Percentiles rank a stretch among this genome's conserved stretches.
These are phyloP conservation scores for Urostyla sp. DNA, from an alignment of 73 alveolate species.

Conservation along the genomic window DNA sequence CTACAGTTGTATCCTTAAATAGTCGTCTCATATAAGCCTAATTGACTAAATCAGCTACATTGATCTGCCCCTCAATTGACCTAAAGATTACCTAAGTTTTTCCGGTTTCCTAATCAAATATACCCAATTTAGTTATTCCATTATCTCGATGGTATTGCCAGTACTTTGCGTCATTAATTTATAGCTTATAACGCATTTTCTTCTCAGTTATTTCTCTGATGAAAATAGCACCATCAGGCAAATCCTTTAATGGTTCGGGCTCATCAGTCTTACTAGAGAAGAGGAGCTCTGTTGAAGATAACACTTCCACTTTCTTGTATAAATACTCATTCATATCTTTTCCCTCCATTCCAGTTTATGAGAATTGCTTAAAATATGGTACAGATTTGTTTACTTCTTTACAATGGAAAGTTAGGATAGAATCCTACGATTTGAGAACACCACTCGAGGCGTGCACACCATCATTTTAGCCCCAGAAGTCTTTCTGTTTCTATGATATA, in stretches of 20 bases:
- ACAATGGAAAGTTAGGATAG: slow-evolving; percentile 51
- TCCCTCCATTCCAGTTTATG: neutral
- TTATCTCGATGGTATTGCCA: slow-evolving; percentile 95
- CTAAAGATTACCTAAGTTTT: slow-evolving; percentile 1
- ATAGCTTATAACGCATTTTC: slow-evolving; percentile 78
- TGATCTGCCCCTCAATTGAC: slow-evolving; percentile 17
- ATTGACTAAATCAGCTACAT: slow-evolving; percentile 68
- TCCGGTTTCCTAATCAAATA: slow-evolving; percentile 46
- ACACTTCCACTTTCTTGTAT: slow-evolving; percentile 76
- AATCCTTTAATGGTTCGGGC: slow-evolving; percentile 55
- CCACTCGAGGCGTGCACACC: slow-evolving; percentile 46
- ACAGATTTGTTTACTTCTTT: slow-evolving; percentile 45
- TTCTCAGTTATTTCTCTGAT: slow-evolving; percentile 78
- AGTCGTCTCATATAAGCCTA: slow-evolving; percentile 88
- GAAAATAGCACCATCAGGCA: slow-evolving; percentile 97
- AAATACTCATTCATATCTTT: slow-evolving; percentile 85
- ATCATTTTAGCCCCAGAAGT: slow-evolving; percentile 77
- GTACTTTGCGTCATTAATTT: slow-evolving; percentile 89
- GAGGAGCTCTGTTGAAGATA: slow-evolving; percentile 74
- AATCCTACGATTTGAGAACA: slow-evolving; percentile 64
- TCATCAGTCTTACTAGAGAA: slow-evolving; percentile 69
- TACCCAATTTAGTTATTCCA: slow-evolving; percentile 91
- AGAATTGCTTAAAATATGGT: slow-evolving; percentile 69
- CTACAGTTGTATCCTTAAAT: slow-evolving; percentile 81
- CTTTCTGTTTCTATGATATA: slow-evolving; percentile 46